A percentile compares a stretch with the other conserved stretches of the same genome.
phyloP scores from a whole-genome alignment of 2,329 filamentous ascomycete genomes.

The Aspergillus fijiensis region DNA sequence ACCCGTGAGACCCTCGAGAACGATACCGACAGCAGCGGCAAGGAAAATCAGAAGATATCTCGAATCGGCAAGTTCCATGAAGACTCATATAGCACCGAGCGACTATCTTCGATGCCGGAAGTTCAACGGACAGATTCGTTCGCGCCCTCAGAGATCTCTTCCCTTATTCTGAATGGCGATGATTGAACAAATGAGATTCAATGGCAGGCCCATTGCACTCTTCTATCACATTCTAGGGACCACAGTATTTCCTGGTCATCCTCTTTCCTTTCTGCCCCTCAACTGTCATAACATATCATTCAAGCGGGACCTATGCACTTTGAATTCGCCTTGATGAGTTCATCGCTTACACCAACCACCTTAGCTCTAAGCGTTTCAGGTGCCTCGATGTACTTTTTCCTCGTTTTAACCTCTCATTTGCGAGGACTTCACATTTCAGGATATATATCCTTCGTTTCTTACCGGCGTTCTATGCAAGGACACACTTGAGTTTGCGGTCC shows the following conservation, averaged over 20 bases:
- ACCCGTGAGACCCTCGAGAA: slow-evolving; percentile 32
- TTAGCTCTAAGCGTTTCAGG: background rate
- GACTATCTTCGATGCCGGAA: slow-evolving; percentile 39
- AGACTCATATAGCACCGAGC: slow-evolving; percentile 29
- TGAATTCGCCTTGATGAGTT: background rate
- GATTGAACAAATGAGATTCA: background rate
- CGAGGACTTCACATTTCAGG: too few relatives aligned
- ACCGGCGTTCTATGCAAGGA: too few relatives aligned
- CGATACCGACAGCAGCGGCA: slow-evolving; percentile 42
- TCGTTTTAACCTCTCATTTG: too few relatives aligned
- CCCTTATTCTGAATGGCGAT: slow-evolving; percentile 21
- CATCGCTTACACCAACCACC: background rate
- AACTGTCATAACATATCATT: background rate
- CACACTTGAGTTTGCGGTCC: too few relatives aligned
- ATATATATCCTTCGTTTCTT: too few relatives aligned
- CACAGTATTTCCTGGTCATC: too few relatives aligned
- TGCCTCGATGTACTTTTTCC: background rate
- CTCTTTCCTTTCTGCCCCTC: background rate
- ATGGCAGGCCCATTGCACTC: background rate
- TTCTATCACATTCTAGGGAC: background rate
- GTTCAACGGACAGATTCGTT: slow-evolving; percentile 24
- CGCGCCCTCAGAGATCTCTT: slow-evolving; percentile 11
- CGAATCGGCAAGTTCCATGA: slow-evolving; percentile 25
- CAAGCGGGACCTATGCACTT: background rate
- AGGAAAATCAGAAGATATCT: slow-evolving; percentile 32